phyloP scores from a whole-genome alignment of 225 moss, liverwort and hornwort species.

The Thuidium tamariscinum region DNA sequence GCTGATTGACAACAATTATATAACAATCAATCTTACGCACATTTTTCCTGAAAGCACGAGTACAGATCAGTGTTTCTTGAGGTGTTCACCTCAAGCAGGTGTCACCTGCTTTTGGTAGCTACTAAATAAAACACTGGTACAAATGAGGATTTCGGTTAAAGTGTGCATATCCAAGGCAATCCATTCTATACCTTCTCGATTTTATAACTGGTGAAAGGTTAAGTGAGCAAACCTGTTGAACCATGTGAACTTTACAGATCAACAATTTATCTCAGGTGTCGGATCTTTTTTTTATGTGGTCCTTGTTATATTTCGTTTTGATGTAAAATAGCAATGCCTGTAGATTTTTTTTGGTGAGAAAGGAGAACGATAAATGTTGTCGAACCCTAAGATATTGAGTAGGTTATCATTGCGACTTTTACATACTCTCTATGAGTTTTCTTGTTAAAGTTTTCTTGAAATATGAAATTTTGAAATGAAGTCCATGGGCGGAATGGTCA shows the following conservation, averaged over 20 bases:
- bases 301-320: not conserved
- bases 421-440: not conserved
- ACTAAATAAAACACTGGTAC: not conserved
- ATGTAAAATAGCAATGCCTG: not conserved
- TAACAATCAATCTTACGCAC: not conserved
- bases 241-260: not conserved
- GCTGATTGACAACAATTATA: not conserved
- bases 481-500: not conserved
- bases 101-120: not conserved
- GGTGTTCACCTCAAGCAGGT: not conserved
- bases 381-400: not conserved
- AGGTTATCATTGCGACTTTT: not conserved
- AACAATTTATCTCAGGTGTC: not conserved
- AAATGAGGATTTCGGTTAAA: not conserved
- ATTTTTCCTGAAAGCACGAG: not conserved
- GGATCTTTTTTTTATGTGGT: not conserved
- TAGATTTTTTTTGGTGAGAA: not conserved
- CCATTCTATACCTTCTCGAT: not conserved
- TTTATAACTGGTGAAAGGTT: not conserved
- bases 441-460: not conserved
- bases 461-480: not conserved
- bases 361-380: not conserved
- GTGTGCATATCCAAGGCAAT: not conserved
- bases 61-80: not conserved
- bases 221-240: not conserved